Evolutionary conservation across 805 yeast genomes (phyloP), one percentile per base, ranked within the genome.

Genomic region (Candida namnaoensis): DNA sequence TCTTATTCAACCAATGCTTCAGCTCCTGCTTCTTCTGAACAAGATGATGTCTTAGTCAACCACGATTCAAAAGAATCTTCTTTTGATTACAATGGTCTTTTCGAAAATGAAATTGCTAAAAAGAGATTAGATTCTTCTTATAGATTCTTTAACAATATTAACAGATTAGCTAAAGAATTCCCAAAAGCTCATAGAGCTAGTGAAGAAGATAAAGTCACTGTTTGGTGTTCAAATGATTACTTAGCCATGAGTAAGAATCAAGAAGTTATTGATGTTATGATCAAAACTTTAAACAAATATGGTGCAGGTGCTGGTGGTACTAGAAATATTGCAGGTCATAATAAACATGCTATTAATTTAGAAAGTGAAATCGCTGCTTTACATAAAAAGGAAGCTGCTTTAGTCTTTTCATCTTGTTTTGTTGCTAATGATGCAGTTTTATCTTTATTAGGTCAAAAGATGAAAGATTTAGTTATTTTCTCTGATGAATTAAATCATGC

Each of bases 231-330:
- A 35, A 93, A 93, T 62, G 99, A 93, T 64, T 93, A 93, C 62
- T 72, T 93, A 46, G 97, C 98, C 11, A 86, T 93, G 93, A 91
- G 96, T 40, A 80, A 78, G 56, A 85, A 91, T 60, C 74, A 73
- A 47, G 68, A 72, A 47, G 91, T 91, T 36, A 66, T 88, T 45
- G 66, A 75, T 14, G 79, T 78, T 42, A 93, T 91, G 91, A 82
- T 82, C 52, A 60, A 69, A 38, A 80, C 95, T 14, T 72, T 93
- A 62, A 84, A 83, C 53, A 79, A 76, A 67, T 93, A 93, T 61
- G 99, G 99, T 54, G 84, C 96, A 5, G 99, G 99, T 54, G 96
- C 99, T 8, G 99, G 99, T 58, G 99, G 99, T 52, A 93, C 99
- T 38, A 77, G 99, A 58, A 93, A 93, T 67, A 93, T 93, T 61